Evolutionary conservation across 306 rosid species (phyloP), one percentile per base, ranked within the genome.

Genomic region (Medicago lupulina): DNA sequence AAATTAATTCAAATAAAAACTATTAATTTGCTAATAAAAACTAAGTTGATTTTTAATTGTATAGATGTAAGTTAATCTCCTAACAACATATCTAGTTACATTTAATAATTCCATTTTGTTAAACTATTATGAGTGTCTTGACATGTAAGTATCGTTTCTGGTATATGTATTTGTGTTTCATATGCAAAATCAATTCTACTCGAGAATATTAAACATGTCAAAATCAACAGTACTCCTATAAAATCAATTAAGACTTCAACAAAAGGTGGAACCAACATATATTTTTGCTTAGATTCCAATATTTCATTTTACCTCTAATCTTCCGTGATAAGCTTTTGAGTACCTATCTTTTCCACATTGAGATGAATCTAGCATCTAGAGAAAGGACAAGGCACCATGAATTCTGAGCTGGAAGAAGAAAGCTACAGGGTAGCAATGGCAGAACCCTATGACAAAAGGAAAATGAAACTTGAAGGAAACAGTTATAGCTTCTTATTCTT

Each of bases 391-490:
- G 50, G 66, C 70, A 50, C 71, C 60, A 50, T 71, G 62, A 73
- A 57, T 67, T 40, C 54, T 51, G 62, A 82, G 85, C 81, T 79
- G 75, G 6, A 54, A 81, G 64, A 81, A 75, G 82, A 73, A 74
- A 58, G 57, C 43, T 62, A 66, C 43, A 67, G 74, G 18, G 74
- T 16, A 36, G 61, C 75, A 76, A 66, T 55, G 25, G 21, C 62
- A 80, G 82, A 21, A 0, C 46, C 23, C 73, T 34, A 67, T 75
- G 76, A 69, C 79, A 76, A 77, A 79, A 78, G 41, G 40, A 81
- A 76, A 38, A 44, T 47, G 61, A 39, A 78, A 78, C 70, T 76
- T 63, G 66, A 15, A 72, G 54, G 65, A 67, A 61, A 61, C 13
- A 61, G 12, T 8, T 14, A 8, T 63, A 69, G 77, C 84, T 70